Evolutionary conservation across 352 stramenopile species (phyloP), one percentile per base, ranked within the genome.

Genomic region (Pythium folliculosum): DNA sequence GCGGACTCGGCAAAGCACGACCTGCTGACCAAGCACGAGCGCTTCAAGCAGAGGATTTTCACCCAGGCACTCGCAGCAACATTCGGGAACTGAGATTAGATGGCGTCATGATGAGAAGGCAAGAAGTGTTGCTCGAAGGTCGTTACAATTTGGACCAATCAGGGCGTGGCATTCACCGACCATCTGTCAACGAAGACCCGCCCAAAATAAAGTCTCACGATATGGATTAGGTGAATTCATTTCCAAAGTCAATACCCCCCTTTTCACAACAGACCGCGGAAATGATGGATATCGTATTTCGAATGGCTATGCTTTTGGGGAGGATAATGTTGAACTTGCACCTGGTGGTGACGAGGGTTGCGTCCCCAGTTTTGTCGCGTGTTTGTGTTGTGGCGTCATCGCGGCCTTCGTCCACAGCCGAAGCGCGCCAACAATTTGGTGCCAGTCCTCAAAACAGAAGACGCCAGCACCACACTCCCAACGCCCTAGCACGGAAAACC

Each of bases 271-370:
- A n/a, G n/a, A n/a, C n/a, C n/a, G n/a, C n/a, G n/a, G n/a, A n/a
- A n/a, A n/a, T n/a, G n/a, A n/a, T 27, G 48, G 47, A 47, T 48
- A 38, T 60, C 19, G 1, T 25, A n/a, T 22, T 21, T 32, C 45
- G 59, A 1, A n/a, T n/a, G n/a, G n/a, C n/a, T 43, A 61, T 44
- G 1, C 2, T 4, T 44, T 57, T 22, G 25, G 27, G 35, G 6
- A 62, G 49, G 45, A 37, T 12, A 16, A 44, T 30, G 49, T 72
- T 72, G 65, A 72, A 72, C 65, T 67, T 72, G 57, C 56, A 67
- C 51, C 23, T 72, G 51, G 44, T 38, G 35, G 47, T 71, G 64
- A 71, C 65, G 59, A 72, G 65, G 65, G 65, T 61, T 72, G 65
- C 51, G 58, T 72, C 58, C 19, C 13, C 30, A 30, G 17, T 6